Conservation (phyloP, 2,329 filamentous ascomycete genomes). For the Colletotrichum cuscutae region DNA sequence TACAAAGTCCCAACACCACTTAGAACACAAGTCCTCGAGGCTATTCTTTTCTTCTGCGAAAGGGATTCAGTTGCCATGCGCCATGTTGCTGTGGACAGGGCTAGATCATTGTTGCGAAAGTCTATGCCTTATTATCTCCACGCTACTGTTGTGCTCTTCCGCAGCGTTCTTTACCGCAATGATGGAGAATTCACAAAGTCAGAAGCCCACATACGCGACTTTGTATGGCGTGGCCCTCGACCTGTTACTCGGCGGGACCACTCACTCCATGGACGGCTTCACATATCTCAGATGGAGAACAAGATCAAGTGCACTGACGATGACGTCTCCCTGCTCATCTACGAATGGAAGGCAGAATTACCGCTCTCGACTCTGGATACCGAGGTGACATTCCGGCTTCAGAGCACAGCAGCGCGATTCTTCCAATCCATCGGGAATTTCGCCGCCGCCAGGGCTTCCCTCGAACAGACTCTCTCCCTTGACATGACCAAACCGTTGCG, state of each 20-base stretch:
- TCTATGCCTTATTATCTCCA: slow-evolving; percentile 46
- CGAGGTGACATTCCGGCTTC: slow-evolving; percentile 46
- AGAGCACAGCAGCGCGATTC: slow-evolving; percentile 44
- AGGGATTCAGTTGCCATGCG: slow-evolving; percentile 43
- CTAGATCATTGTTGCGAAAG: slow-evolving; percentile 39
- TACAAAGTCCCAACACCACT: slow-evolving; percentile 35
- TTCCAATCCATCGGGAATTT: slow-evolving; percentile 48
- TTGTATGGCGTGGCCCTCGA: slow-evolving; percentile 35
- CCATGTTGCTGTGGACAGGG: slow-evolving; percentile 38
- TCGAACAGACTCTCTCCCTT: slow-evolving; percentile 44
- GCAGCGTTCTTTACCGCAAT: slow-evolving; percentile 44
- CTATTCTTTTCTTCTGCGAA: slow-evolving; percentile 44
- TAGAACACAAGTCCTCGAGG: slow-evolving; percentile 39
- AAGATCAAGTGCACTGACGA: slow-evolving; percentile 46
- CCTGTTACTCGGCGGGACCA: slow-evolving; percentile 41
- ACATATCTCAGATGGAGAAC: slow-evolving; percentile 47
- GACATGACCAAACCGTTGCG: slow-evolving; percentile 40
- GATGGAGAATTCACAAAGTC: slow-evolving; percentile 42
- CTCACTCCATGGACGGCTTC: slow-evolving; percentile 43
- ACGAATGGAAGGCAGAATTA: slow-evolving; percentile 42
- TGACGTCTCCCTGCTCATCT: slow-evolving; percentile 43
- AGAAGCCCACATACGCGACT: slow-evolving; percentile 39
- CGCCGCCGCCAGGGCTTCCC: slow-evolving; percentile 39
- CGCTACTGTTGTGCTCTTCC: slow-evolving; percentile 43
- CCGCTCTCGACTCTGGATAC: slow-evolving; percentile 45